Conservation (phyloP, 2,329 filamentous ascomycete genomes). For the Didymella arachidicola region DNA sequence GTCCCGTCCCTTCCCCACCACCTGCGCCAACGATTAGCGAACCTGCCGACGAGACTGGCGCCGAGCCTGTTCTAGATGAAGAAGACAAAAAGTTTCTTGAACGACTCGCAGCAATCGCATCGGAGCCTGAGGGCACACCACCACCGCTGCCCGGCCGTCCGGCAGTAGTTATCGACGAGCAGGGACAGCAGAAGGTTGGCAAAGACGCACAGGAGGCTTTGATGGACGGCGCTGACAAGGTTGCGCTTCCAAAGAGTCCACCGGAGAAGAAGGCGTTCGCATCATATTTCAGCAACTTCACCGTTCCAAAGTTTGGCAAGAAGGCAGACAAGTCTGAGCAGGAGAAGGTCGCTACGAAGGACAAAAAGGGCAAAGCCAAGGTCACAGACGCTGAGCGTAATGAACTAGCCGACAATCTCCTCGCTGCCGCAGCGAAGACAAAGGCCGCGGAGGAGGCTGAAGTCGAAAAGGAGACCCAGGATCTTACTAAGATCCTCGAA, state of each 20-base stretch:
- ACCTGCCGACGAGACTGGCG: conserved; percentile 38
- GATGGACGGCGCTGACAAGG: conserved; percentile 57
- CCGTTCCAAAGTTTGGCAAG: conserved; percentile 39
- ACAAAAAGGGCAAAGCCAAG: conserved; percentile 39
- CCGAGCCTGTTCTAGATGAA: conserved; percentile 62
- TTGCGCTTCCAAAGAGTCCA: conserved; percentile 61
- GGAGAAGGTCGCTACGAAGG: conserved; percentile 36
- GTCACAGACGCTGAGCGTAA: conserved; percentile 49
- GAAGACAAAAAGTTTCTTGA: conserved; percentile 67
- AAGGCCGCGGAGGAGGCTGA: conserved; percentile 48
- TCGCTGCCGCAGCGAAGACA: conserved; percentile 43
- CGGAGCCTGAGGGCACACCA: conserved; percentile 50
- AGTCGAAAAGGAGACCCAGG: conserved; percentile 67
- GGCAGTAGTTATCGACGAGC: conserved; percentile 42
- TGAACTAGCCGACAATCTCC: conserved; percentile 46
- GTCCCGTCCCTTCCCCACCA: conserved; percentile 24
- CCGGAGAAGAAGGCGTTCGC: conserved; percentile 51
- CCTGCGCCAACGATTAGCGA: conserved; percentile 35
- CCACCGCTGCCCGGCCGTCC: conserved; percentile 54
- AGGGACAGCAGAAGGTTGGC: conserved; percentile 46
- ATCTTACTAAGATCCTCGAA: conserved; percentile 81
- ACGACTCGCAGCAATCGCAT: conserved; percentile 57
- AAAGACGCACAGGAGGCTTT: conserved; percentile 57
- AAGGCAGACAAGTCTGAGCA: conserved; percentile 45
- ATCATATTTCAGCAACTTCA: conserved; percentile 47